Base-by-base conservation (phyloP, 2,329 filamentous ascomycete genomes). In the Colletotrichum camelliae region DNA sequence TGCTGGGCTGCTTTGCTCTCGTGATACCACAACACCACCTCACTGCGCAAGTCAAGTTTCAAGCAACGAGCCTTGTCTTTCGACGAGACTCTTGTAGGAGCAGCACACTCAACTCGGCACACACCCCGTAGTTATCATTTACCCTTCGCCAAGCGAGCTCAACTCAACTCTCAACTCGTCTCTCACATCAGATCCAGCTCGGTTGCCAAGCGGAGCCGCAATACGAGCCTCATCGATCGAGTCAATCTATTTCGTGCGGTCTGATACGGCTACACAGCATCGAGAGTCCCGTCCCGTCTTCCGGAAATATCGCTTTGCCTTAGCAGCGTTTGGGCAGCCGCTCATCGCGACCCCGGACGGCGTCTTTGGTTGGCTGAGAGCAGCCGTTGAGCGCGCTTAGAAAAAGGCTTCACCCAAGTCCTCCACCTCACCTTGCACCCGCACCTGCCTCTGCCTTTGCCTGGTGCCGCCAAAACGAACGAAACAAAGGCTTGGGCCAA, bases 271-370 rank as follows among this genome's bases (percentile, higher is more conserved):
- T 64, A 71, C 55, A 75, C 72, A 29, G 10, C 55, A 52, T 62
- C 65, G 12, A 69, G 58, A 74, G 70, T 58, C 55, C 66, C 61
- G 48, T 71, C 16, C 16, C 52, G 43, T 27, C 21, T 15, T 62
- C 74, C 74, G 52, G 52, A 70, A 76, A 71, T 75, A 75, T 67
- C 72, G 39, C 55, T n/a, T 61, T 76, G 71, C 74, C 67, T 75
- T 75, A 71, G 74, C 77, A 75, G 72, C 65, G 77, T 78, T 78
- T 78, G 77, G 55, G 75, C 72, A 77, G 66, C 72, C 77, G 77
- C 77, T 78, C 77, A 68, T 68, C 70, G 58, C 37, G 68, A 72
- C 71, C 74, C 74, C 27, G 72, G 77, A 75, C 77, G 31, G 21
- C 58, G 57, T 29, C 61, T 70, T 75, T 77, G 75, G 77, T 78